These are phyloP conservation scores for Aspergillus ustus DNA, from an alignment of 2,329 filamentous ascomycete species.

Conservation along the genomic window DNA sequence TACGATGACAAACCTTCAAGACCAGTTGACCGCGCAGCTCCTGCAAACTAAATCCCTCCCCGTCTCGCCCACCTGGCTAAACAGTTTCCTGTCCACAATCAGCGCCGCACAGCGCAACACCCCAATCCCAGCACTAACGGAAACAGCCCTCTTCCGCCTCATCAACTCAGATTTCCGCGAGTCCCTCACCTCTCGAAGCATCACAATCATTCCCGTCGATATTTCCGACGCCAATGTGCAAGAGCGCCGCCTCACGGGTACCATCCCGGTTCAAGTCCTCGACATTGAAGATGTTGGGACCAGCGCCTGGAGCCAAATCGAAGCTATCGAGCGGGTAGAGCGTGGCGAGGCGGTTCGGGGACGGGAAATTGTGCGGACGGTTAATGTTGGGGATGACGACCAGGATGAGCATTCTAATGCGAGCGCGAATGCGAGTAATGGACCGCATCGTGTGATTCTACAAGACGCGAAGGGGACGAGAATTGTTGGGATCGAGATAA, in stretches of 20 bases:
- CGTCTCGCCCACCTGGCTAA: constrained; percentile 67
- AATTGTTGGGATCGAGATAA: constrained; percentile 74
- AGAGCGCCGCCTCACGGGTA: constrained; percentile 61
- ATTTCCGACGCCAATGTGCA: constrained; percentile 59
- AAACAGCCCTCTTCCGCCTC: constrained; percentile 80
- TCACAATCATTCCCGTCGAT: constrained; percentile 59
- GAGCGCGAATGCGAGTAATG: constrained; percentile 36
- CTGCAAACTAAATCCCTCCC: constrained; percentile 59
- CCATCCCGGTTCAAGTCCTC: constrained; percentile 79
- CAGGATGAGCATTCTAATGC: constrained; percentile 35
- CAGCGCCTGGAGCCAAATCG: constrained; percentile 85
- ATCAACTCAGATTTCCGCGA: constrained; percentile 76
- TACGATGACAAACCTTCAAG: constrained; percentile 32
- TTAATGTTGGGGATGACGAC: constrained; percentile 56
- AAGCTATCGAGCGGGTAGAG: constrained; percentile 65
- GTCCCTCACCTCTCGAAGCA: constrained; percentile 58
- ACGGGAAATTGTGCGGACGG: constrained; percentile 78
- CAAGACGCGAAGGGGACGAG: constrained; percentile 77
- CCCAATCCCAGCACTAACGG: constrained; percentile 72
- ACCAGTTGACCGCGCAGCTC: constrained; percentile 57
- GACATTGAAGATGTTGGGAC: constrained; percentile 82
- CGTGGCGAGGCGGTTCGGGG: constrained; percentile 62
- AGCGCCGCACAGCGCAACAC: constrained; percentile 57
- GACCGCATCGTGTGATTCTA: constrained; percentile 78
- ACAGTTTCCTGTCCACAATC: constrained; percentile 62